Base-by-base conservation (phyloP, 108 stramenopile species). In the Pseudonitzschia delicatissima region DNA sequence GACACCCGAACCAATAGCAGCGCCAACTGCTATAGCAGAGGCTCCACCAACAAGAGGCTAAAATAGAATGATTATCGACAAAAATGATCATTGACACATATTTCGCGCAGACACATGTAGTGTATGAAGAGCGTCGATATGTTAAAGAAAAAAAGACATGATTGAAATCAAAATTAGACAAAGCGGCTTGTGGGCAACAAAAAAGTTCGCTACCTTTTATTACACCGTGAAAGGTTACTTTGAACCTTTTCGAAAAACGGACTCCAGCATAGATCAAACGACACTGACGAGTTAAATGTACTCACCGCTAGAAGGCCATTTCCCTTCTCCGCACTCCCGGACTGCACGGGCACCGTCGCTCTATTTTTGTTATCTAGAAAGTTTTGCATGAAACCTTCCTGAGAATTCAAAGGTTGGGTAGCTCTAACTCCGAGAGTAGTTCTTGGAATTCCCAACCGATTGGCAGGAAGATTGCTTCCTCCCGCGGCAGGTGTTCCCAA, bases 401-500 rank as follows among this genome's bases (percentile, higher is more conserved):
- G 53, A 6, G 53, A 55, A 4, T 5, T 55, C 29, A 55, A 11
- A 12, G 53, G 53, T 27, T 55, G 53, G 29, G 53, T 55, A 0
- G 53, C 53, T 51, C 50, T 34, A 27, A 31, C 53, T 2, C 53
- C 53, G n/a, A n/a, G 17, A 12, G 31, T n/a, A 8, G 53, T 55
- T 27, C 53, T 55, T 11, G 31, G 53, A 5, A 27, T 55, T 32
- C 53, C 53, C 31, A 55, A 12, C 13, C n/a, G 53, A 17, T 31
- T 17, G 53, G 53, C 26, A 33, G 29, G 28, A n/a, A 55, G 23
- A 4, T 55, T 55, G 53, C 3, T 15, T 27, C n/a, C 17, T 35
- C n/a, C 11, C 13, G 25, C 17, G 18, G 59, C 59, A 12, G 59
- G 59, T 8, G 59, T 61, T 35, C 59, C 59, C 37, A 61, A 40